Base-by-base conservation (phyloP, 2,329 filamentous ascomycete genomes). In the Elsinoe necatrix region DNA sequence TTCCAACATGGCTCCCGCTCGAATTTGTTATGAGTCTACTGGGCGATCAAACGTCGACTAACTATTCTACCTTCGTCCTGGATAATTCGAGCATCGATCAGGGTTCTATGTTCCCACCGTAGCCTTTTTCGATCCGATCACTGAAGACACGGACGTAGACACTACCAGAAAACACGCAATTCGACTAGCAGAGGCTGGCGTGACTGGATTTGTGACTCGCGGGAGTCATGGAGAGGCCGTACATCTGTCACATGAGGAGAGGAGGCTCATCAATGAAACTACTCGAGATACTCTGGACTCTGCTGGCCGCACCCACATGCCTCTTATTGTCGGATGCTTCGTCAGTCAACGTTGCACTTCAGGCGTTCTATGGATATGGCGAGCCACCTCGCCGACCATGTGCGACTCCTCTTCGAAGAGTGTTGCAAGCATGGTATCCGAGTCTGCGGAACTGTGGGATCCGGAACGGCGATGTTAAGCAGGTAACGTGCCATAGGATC, bases 171-270 rank as follows among this genome's bases (percentile, higher is more conserved):
- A 63, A 34, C 73, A 75, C 57, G 82, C 85, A 35, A 79, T 87
- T 54, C 81, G 83, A 64, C 81, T 92, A n/a, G 87, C 86, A 47
- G 69, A 78, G 57, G 81, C 85, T 25, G 87, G 87, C 61, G 81
- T 91, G 41, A 80, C 84, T 14, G 86, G 87, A 18, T 77, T 92
- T 47, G 85, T 86, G 50, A 87, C 85, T 9, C 87, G 90, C 68
- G 87, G 87, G 47, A 89, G 85, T 69, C 4, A 29, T 29, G 27
- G 27, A 29, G 27, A 29, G 9, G 27, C 27, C 27, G 27, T 29
- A 4, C 27, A 29, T 29, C 9, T 29, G 27, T 29, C 27, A 9
- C 27, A 29, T 29, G 27, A 29, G 27, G 27, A 29, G 27, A 29
- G 27, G 9, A 29, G 27, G 9, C 27, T 29, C 4, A 29, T 29